Evolutionary conservation across 495 filamentous ascomycete genomes (phyloP), one percentile per base, ranked within the genome.

Genomic region (Beverwykella pulmonaria): DNA sequence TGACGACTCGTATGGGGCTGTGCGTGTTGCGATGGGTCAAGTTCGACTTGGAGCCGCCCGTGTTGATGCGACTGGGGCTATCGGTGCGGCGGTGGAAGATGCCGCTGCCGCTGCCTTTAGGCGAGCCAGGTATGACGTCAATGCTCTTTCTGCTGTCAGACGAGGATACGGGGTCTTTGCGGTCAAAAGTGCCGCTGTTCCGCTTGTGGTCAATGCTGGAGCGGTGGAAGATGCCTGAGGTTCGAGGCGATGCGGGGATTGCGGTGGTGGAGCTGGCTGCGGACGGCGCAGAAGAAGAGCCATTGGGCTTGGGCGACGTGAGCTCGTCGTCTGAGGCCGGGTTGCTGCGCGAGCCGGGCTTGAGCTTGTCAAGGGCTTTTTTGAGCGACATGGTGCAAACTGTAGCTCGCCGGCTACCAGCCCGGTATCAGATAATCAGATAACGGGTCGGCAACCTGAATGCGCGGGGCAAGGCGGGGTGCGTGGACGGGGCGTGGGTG

Each of bases 311-410:
- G 32, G 59, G 55, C 12, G 62, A 58, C n/a, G 34, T 53, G 39
- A 64, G 32, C 56, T 76, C 73, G 41, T 70, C 71, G 53, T 68
- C 69, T 27, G 65, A 67, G 12, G 63, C 46, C 0, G 75, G 65
- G 23, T 57, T 68, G 69, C 75, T 76, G 74, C 61, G 59, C 29
- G 54, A 54, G 23, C 63, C 63, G 27, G 73, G 53, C 65, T 70
- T 75, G 34, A 77, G 71, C 67, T 74, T 75, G n/a, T 54, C 60
- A 26, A 77, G 68, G 7, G 69, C 75, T 52, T 75, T 77, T 65
- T 75, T 75, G 60, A 77, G 72, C 29, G 74, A 69, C 75, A 76
- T 76, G 63, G 53, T 67, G 59, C 9, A 41, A 32, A 34, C 48
- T 12, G 3, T 9, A 14, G 6, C 39, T n/a, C 39, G 3, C 15